These are phyloP conservation scores for Fusarium fujikuroi DNA, from an alignment of 2,329 filamentous ascomycete species.

Conservation along the genomic window DNA sequence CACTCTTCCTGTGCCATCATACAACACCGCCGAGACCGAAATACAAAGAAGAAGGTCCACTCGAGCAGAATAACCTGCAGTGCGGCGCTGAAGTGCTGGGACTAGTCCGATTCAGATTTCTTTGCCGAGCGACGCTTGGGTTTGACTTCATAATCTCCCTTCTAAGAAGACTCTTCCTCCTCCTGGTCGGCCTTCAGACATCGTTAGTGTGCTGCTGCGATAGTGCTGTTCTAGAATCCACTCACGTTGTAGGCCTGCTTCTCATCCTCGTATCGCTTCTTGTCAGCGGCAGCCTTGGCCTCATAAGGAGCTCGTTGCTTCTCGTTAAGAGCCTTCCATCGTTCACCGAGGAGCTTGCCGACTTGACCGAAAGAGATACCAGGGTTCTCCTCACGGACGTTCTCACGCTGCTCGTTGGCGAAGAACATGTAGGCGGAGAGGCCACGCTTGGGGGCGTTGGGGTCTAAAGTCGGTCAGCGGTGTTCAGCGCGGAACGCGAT, in stretches of 20 bases:
- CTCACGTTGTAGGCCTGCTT: constrained; percentile 93
- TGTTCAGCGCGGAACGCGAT: neutral
- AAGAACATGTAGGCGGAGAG: constrained; percentile 99
- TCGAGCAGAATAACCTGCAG: constrained; percentile 26
- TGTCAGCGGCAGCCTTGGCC: constrained; percentile 94
- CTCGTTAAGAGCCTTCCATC: constrained; percentile 96
- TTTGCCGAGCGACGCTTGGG: constrained; percentile 20
- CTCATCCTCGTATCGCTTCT: constrained; percentile 99
- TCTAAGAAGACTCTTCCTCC: constrained; percentile 65
- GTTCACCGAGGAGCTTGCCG: constrained; percentile 97
- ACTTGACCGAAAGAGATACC: constrained; percentile 99
- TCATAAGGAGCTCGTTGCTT: constrained; percentile 95
- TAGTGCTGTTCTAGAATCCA: constrained; percentile 13
- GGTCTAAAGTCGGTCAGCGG: constrained; percentile 67
- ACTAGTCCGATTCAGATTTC: constrained; percentile 21
- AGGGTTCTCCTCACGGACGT: constrained; percentile 97
- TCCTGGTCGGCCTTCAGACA: constrained; percentile 65
- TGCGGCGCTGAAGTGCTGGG: constrained; percentile 13
- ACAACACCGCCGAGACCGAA: constrained; percentile 56
- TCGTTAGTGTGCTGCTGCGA: constrained; percentile 43
- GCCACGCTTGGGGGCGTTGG: constrained; percentile 98
- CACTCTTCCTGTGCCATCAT: constrained; percentile 55
- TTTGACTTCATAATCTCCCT: constrained; percentile 15
- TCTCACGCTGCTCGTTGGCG: constrained; percentile 98
- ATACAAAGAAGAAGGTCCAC: constrained; percentile 48